A percentile compares a stretch with the other conserved stretches of the same genome.
Conservation (phyloP, 805 yeast genomes). For the Yamadazyma sp. region DNA sequence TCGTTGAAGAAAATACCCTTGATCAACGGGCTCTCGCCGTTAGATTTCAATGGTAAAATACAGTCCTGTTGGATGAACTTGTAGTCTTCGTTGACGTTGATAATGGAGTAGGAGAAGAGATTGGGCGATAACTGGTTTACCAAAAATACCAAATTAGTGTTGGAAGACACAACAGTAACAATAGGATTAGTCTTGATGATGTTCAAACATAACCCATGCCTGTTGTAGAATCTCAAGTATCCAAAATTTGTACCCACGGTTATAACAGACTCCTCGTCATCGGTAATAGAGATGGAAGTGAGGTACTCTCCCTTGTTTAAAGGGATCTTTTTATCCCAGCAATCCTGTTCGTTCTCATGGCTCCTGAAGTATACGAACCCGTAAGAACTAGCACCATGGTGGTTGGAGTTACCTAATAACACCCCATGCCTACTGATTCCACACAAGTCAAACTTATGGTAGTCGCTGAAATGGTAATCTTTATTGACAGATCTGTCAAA, state of each 20-base stretch:
- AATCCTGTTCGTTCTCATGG: conserved; percentile 60
- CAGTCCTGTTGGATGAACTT: conserved; percentile 41
- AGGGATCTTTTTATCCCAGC: conserved; percentile 72
- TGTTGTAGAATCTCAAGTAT: conserved; percentile 65
- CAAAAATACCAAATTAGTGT: conserved; percentile 50
- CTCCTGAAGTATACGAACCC: conserved; percentile 58
- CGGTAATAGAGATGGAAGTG: conserved; percentile 64
- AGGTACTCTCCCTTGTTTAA: conserved; percentile 54
- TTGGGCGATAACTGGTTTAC: conserved; percentile 42
- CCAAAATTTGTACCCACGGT: conserved; percentile 78
- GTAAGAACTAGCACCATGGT: conserved; percentile 17
- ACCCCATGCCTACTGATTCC: conserved; percentile 67
- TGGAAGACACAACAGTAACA: conserved; percentile 66
- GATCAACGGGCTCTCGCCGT: conserved; percentile 34
- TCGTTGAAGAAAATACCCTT: conserved; percentile 81
- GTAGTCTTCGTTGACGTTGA: conserved; percentile 43
- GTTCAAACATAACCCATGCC: conserved; percentile 69
- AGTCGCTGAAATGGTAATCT: conserved; percentile 85
- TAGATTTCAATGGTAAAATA: conserved; percentile 32
- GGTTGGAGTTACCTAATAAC: conserved; percentile 50
- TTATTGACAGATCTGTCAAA: conserved; percentile 74
- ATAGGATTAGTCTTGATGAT: conserved; percentile 73
- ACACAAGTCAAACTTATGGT: conserved; percentile 69
- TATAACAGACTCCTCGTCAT: conserved; percentile 38
- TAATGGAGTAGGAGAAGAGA: conserved; percentile 48